Evolutionary conservation across 2,329 filamentous ascomycete species (phyloP).

Genomic region (Arthrobotrys sinensis): DNA sequence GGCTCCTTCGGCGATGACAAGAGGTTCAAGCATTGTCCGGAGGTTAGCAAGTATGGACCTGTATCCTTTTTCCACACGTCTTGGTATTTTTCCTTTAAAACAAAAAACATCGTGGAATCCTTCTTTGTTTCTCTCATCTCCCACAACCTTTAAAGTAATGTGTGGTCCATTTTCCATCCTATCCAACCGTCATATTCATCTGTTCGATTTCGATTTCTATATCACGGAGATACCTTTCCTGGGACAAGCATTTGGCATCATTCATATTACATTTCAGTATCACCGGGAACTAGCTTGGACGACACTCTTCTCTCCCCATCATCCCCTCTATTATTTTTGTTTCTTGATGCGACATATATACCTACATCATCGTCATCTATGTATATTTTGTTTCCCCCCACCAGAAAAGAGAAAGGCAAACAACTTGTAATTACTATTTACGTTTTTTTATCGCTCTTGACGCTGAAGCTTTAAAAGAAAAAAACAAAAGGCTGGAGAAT

Average conservation of each 20-base stretch:
- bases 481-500: background rate
- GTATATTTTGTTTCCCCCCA: conserved; percentile 21
- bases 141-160: conserved; percentile 25
- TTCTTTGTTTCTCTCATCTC: background rate
- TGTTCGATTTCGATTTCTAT: conserved; percentile 5
- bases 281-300: background rate
- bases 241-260: conserved; percentile 9
- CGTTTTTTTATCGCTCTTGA: conserved; percentile 5
- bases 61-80: conserved; percentile 48
- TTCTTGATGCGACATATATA: conserved; percentile 10
- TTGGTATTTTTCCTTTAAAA: conserved; percentile 49
- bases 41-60: conserved; percentile 55
- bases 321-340: background rate
- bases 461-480: background rate
- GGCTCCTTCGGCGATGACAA: conserved; percentile 61
- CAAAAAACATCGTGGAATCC: conserved; percentile 23
- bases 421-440: conserved; percentile 26
- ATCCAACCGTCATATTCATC: conserved; percentile 23
- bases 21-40: conserved; percentile 61
- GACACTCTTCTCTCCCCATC: background rate
- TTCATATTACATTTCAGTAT: background rate
- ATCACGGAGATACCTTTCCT: conserved; percentile 17
- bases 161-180: conserved; percentile 26
- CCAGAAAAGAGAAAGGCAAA: conserved; percentile 6
- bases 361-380: conserved; percentile 9